Evolutionary conservation across 2,329 filamentous ascomycete genomes (phyloP).

Genomic region (Hypoxylon sp.): DNA sequence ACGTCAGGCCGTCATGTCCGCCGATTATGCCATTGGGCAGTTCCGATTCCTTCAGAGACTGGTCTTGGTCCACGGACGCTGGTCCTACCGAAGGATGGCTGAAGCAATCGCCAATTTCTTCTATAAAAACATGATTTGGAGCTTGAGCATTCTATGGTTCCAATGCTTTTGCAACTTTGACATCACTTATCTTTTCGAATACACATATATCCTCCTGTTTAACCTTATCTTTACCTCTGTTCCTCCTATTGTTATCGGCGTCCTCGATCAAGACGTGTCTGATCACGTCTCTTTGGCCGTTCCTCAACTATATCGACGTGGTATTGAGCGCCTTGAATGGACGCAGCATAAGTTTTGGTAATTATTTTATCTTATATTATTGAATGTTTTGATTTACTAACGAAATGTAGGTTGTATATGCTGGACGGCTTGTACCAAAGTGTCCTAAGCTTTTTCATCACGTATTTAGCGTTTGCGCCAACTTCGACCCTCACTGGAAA

Average conservation of each 20-base stretch:
- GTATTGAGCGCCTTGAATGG: slow-evolving; percentile 97
- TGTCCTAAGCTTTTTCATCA: slow-evolving; percentile 92
- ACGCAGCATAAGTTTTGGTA: slow-evolving; percentile 97
- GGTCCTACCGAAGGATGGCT: slow-evolving; percentile 94
- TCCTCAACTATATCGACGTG: slow-evolving; percentile 93
- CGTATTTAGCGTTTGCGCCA: slow-evolving; percentile 82
- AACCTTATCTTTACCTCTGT: slow-evolving; percentile 97
- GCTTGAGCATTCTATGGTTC: slow-evolving; percentile 96
- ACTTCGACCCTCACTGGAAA: slow-evolving; percentile 79
- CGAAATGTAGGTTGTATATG: slow-evolving; percentile 84
- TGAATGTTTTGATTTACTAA: slow-evolving; percentile 50
- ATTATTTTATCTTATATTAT: slow-evolving; percentile 54
- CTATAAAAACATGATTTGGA: slow-evolving; percentile 99
- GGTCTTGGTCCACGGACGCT: slow-evolving; percentile 90
- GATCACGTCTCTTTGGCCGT: slow-evolving; percentile 95
- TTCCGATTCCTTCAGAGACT: slow-evolving; percentile 90
- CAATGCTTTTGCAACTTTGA: slow-evolving; percentile 97
- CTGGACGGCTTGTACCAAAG: slow-evolving; percentile 95
- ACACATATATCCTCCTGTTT: slow-evolving; percentile 96
- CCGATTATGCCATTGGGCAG: slow-evolving; percentile 94
- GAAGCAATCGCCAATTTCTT: slow-evolving; percentile 99
- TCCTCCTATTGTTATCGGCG: slow-evolving; percentile 94
- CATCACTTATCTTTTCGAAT: slow-evolving; percentile 96
- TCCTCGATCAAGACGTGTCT: slow-evolving; percentile 96
- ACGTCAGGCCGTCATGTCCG: slow-evolving; percentile 94